Conservation (phyloP, 1,284 basidiomycete genomes). For the Heterobasidion parviporum region DNA sequence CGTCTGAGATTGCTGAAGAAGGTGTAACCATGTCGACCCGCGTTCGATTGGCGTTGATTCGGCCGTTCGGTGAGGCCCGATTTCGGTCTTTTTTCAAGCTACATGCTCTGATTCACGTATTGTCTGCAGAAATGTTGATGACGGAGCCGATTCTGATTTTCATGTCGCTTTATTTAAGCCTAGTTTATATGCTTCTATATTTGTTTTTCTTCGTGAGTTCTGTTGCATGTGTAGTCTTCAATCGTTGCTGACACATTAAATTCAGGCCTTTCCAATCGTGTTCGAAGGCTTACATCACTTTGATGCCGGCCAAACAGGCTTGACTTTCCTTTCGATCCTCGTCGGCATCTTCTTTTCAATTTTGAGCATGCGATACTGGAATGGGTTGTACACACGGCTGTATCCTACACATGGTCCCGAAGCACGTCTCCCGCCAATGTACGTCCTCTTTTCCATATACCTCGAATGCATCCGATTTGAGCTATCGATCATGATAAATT, state of each 20-base stretch:
- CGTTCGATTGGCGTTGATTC: neutral
- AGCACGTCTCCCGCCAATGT: neutral
- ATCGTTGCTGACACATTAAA: slow-evolving; percentile 47
- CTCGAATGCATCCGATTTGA: neutral
- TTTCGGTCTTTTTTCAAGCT: slow-evolving; percentile 23
- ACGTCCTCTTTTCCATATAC: neutral
- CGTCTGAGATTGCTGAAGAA: neutral
- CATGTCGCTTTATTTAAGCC: slow-evolving; percentile 38
- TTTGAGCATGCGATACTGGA: neutral
- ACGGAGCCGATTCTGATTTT: slow-evolving; percentile 39
- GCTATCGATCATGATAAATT: neutral
- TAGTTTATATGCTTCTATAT: slow-evolving; percentile 12
- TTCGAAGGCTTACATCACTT: slow-evolving; percentile 40
- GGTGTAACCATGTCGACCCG: neutral
- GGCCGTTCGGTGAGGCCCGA: neutral
- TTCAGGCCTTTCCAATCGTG: slow-evolving; percentile 37
- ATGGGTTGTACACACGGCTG: neutral
- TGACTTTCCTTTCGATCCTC: neutral
- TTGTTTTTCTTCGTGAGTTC: neutral
- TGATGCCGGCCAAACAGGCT: slow-evolving; percentile 21
- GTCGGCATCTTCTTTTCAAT: neutral
- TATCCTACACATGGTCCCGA: neutral
- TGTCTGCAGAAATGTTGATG: slow-evolving; percentile 31
- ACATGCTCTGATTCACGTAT: slow-evolving; percentile 23
- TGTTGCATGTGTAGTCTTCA: slow-evolving; percentile 38